Conservation (phyloP, 1,284 basidiomycete species). For the Apiotrichum domesticum region DNA sequence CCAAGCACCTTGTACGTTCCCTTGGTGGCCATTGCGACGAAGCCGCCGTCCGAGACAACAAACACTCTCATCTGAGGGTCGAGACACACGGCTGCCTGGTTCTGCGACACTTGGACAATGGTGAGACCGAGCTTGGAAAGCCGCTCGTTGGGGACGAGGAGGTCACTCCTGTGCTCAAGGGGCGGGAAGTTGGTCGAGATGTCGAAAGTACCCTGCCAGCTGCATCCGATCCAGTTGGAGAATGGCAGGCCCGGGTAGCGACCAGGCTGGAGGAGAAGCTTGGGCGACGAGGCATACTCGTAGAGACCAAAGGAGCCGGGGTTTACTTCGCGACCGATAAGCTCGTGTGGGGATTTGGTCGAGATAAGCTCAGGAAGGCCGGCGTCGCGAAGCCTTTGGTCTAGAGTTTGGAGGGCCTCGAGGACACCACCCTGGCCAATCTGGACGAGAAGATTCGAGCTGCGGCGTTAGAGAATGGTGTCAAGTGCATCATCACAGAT, state of each 20-base stretch:
- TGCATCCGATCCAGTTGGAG: conserved; percentile 15
- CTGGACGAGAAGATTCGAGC: conserved; percentile 7
- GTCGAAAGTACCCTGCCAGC: conserved; percentile 9
- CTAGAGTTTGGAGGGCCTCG: conserved; percentile 8
- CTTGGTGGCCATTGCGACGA: conserved; percentile 15
- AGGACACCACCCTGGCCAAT: conserved; percentile 12
- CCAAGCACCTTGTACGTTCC: conserved; percentile 15
- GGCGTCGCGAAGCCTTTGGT: conserved; percentile 2
- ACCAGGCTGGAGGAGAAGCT: conserved; percentile 13
- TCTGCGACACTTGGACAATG: conserved; percentile 15
- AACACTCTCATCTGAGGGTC: conserved; percentile 16
- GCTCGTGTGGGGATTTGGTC: conserved; percentile 9
- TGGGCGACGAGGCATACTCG: conserved; percentile 12
- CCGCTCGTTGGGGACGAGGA: conserved; percentile 6
- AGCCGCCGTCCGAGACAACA: conserved; percentile 13
- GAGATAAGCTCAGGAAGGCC: conserved; percentile 12
- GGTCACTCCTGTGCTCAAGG: background rate
- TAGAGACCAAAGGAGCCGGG: conserved; percentile 15
- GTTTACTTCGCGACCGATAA: conserved; percentile 14
- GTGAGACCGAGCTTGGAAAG: conserved; percentile 13
- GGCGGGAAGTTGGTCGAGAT: conserved; percentile 15
- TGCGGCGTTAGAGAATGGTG: background rate
- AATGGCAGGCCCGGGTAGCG: conserved; percentile 14
- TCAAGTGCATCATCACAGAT: background rate
- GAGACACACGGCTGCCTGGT: conserved; percentile 16